Base-by-base conservation (phyloP, 768 basidiomycete species). In the Lactarius hengduanensis region DNA sequence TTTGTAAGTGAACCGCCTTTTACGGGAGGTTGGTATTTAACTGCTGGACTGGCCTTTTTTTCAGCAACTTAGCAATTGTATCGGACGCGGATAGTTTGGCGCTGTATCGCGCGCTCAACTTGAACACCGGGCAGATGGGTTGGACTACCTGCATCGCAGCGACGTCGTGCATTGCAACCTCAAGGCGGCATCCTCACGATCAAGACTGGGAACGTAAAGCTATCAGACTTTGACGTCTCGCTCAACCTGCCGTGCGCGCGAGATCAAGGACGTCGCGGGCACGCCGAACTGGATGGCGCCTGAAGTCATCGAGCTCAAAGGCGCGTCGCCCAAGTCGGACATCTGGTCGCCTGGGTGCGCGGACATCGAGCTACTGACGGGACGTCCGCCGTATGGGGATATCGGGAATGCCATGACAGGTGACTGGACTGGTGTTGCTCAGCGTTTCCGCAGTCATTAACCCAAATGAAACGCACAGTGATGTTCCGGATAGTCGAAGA, bases 211-310 rank as follows among this genome's bases (percentile, higher is more conserved):
- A 97, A 98, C 73, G 89, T 97, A 73, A 98, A 98, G 78, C 84
- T 99, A 3, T 91, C 94, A 9, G 96, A 99, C 76, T 98, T 99
- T 76, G 96, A 96, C 56, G 96, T 98, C 16, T 98, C 96, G 28
- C 87, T 98, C 68, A 97, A 96, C 76, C 83, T 98, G n/a, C n/a
- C n/a, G n/a, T n/a, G 72, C 87, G 92, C 57, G 94, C 30, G 90
- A 92, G 73, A 88, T 86, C 71, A 89, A 91, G 74, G 91, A 91
- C 71, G 90, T 94, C 32, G 89, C 91, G 9, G 96, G 96, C 11
- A 99, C 96, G 11, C 96, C 96, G 16, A 96, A 98, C 73, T 99
- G 96, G 96, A 98, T 99, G 95, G 96, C 96, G 13, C 96, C 96
- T 2, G 96, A 99, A 77, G 92, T 98, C 59, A 98, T 99, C 68